These are phyloP conservation scores for Heterobasidion parviporum DNA, from an alignment of 1,284 basidiomycete species.

Conservation along the genomic window DNA sequence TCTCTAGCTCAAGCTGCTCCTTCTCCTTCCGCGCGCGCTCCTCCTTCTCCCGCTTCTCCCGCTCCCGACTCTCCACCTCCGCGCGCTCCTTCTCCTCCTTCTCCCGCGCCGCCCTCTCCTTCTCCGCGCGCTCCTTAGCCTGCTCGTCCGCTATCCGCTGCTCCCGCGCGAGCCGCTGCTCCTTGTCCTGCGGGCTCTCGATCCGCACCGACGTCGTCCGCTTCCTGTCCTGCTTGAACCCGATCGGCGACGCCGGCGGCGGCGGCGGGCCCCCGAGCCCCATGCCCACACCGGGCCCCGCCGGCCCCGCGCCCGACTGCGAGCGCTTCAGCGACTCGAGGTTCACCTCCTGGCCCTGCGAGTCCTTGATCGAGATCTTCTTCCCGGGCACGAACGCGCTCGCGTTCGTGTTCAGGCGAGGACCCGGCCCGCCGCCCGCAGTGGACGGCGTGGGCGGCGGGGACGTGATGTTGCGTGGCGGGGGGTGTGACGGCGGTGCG, in stretches of 20 bases:
- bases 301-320: neutral
- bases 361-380: conserved; percentile 44
- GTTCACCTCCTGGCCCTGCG: conserved; percentile 53
- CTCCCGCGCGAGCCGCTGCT: conserved; percentile 41
- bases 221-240: conserved; percentile 8
- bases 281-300: neutral
- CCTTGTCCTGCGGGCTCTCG: conserved; percentile 49
- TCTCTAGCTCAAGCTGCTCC: conserved; percentile 25
- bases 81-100: conserved; percentile 25
- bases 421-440: conserved; percentile 18
- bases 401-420: conserved; percentile 51
- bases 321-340: conserved; percentile 43
- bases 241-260: conserved; percentile 28
- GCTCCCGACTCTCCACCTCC: conserved; percentile 24
- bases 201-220: conserved; percentile 33
- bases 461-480: conserved; percentile 43
- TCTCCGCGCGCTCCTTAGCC: conserved; percentile 15
- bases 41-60: conserved; percentile 27
- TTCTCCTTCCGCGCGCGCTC: conserved; percentile 31
- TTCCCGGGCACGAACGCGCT: conserved; percentile 53
- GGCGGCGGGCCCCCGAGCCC: neutral
- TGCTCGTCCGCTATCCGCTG: conserved; percentile 18
- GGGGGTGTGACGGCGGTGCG: conserved; percentile 36
- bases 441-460: conserved; percentile 63
- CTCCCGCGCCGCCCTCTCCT: conserved; percentile 19